A percentile compares a stretch with the other conserved stretches of the same genome.
Evolutionary conservation across 805 yeast genomes (phyloP).

Genomic region (Phaffomyces opuntiae): DNA sequence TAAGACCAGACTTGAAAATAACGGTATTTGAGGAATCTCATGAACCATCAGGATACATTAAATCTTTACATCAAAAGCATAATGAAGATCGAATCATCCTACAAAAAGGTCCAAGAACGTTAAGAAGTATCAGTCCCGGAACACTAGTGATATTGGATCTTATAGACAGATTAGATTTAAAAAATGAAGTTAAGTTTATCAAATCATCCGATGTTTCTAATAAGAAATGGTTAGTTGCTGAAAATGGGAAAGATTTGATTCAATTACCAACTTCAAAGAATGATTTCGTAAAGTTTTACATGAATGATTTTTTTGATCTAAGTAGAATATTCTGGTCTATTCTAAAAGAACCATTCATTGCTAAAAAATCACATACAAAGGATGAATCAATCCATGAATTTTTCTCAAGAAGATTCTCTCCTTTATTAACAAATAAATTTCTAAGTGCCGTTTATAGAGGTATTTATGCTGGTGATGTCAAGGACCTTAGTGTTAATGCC

Average conservation of each 20-base stretch:
- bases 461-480: constrained; percentile 80
- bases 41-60: constrained; percentile 76
- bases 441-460: constrained; percentile 85
- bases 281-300: constrained; percentile 28
- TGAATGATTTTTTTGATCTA: constrained; percentile 31
- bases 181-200: constrained; percentile 51
- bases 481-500: constrained; percentile 56
- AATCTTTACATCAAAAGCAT: constrained; percentile 34
- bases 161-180: constrained; percentile 37
- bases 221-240: constrained; percentile 55
- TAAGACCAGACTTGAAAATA: constrained; percentile 73
- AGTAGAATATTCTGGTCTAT: constrained; percentile 38
- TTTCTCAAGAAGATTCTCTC: constrained; percentile 63
- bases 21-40: constrained; percentile 50
- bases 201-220: constrained; percentile 56
- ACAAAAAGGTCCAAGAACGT: constrained; percentile 89
- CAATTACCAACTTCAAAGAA: constrained; percentile 44
- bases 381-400: constrained; percentile 75
- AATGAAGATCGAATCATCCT: constrained; percentile 27
- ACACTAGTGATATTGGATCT: constrained; percentile 61
- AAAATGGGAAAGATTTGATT: constrained; percentile 35
- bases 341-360: constrained; percentile 44
- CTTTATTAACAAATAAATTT: constrained; percentile 42
- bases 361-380: constrained; percentile 19
- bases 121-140: constrained; percentile 79